phyloP scores from a whole-genome alignment of 176 grass and related monocot species.

The Luzula sylvatica region DNA sequence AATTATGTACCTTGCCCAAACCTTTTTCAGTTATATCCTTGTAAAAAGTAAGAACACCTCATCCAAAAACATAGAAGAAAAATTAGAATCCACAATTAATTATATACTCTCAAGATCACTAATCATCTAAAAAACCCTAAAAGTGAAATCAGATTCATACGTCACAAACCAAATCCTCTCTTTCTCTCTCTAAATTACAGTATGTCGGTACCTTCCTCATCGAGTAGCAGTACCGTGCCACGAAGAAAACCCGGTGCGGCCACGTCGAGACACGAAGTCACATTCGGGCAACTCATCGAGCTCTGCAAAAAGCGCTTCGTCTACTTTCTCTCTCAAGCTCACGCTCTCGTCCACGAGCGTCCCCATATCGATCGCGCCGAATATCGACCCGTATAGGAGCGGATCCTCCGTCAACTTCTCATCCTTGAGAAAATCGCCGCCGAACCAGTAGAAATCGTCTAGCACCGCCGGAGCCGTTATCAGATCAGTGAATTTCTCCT shows the following conservation, averaged over 20 bases:
- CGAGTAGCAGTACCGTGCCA: slow-evolving; percentile 1
- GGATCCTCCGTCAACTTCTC: slow-evolving; percentile 17
- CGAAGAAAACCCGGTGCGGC: slow-evolving; percentile 25
- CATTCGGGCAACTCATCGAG: slow-evolving; percentile 92
- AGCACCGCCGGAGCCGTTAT: background rate
- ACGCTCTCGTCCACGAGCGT: slow-evolving; percentile 34
- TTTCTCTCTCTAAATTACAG: slow-evolving; percentile 15
- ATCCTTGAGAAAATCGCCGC: background rate
- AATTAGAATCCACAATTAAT: slow-evolving; percentile 27
- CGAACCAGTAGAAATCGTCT: background rate
- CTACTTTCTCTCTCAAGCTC: slow-evolving; percentile 26
- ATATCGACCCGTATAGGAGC: slow-evolving; percentile 35
- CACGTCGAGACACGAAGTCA: slow-evolving; percentile 59
- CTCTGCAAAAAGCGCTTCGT: slow-evolving; percentile 78
- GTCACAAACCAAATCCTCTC: slow-evolving; percentile 6
- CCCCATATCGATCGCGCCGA: slow-evolving; percentile 14
- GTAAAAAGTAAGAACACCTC: slow-evolving; percentile 12
- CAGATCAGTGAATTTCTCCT: background rate
- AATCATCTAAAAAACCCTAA: slow-evolving; percentile 18
- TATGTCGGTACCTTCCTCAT: background rate
- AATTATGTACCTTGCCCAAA: background rate
- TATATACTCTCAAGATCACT: slow-evolving; percentile 22
- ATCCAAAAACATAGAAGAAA: background rate
- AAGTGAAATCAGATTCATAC: slow-evolving; percentile 20
- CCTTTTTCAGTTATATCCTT: slow-evolving; percentile 11